phyloP scores from a whole-genome alignment of 2,329 filamentous ascomycete species.

The Magnaporthiopsis incrustans region DNA sequence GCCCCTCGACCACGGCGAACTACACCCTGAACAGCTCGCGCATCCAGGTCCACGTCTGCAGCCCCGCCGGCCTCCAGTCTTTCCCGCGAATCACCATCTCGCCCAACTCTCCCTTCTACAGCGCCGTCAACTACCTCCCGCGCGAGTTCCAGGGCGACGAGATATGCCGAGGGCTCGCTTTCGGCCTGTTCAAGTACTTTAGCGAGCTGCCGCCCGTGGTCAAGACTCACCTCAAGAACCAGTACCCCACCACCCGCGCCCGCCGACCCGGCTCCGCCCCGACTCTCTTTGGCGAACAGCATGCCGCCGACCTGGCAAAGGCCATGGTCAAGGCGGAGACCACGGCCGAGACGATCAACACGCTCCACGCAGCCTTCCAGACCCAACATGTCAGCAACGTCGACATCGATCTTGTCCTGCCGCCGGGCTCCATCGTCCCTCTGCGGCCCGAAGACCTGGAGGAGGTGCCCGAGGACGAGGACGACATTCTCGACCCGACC shows the following conservation, averaged over 20 bases:
- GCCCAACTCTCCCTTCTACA: conserved; percentile 84
- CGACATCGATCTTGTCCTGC: conserved; percentile 81
- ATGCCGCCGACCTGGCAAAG: conserved; percentile 84
- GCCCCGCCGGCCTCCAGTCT: conserved; percentile 78
- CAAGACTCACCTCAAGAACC: conserved; percentile 60
- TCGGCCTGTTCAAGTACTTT: conserved; percentile 92
- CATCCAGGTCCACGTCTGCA: conserved; percentile 90
- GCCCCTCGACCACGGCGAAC: conserved; percentile 81
- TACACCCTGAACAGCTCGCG: conserved; percentile 82
- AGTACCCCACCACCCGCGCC: conserved; percentile 44
- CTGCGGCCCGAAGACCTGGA: conserved; percentile 52
- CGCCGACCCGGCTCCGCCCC: conserved; percentile 57
- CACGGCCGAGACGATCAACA: conserved; percentile 57
- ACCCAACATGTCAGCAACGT: conserved; percentile 78
- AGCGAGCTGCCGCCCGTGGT: conserved; percentile 71
- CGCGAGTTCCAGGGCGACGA: conserved; percentile 95
- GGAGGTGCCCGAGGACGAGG: conserved; percentile 52
- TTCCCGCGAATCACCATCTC: conserved; percentile 90
- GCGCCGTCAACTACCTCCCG: conserved; percentile 80
- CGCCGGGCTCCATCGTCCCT: conserved; percentile 66
- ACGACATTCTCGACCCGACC: conserved; percentile 57
- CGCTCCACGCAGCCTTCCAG: conserved; percentile 67
- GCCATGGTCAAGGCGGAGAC: conserved; percentile 79
- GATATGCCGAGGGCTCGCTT: conserved; percentile 81
- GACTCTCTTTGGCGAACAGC: conserved; percentile 77